Conservation (phyloP, 2,329 filamentous ascomycete species). For the Periglandula ipomoeae region DNA sequence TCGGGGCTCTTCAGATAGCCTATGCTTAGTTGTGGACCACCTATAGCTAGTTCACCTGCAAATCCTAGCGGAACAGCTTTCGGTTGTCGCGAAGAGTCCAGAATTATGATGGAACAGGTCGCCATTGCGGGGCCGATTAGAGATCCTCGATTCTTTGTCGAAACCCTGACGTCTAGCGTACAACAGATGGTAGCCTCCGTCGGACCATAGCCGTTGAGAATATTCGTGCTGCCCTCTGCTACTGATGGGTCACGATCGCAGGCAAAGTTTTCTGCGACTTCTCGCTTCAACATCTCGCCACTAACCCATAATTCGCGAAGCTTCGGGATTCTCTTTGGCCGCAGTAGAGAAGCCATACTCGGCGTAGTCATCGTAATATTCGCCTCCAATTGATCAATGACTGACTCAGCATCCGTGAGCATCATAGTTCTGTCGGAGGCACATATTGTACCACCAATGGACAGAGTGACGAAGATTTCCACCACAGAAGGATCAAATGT, state of each 20-base stretch:
- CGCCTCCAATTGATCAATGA: slow-evolving; percentile 20
- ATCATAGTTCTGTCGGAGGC: slow-evolving; percentile 20
- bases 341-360: slow-evolving; percentile 25
- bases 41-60: slow-evolving; percentile 70
- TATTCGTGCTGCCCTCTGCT: slow-evolving; percentile 5
- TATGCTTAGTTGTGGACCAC: slow-evolving; percentile 60
- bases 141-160: slow-evolving; percentile 19
- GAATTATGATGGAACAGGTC: slow-evolving; percentile 24
- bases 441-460: slow-evolving; percentile 32
- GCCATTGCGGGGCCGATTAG: slow-evolving; percentile 26
- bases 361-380: slow-evolving; percentile 29
- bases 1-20: slow-evolving; percentile 58
- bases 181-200: slow-evolving; percentile 19
- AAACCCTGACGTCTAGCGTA: slow-evolving; percentile 13
- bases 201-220: slow-evolving; percentile 19
- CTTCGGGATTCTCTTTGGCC: slow-evolving; percentile 16
- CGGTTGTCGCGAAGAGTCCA: slow-evolving; percentile 17
- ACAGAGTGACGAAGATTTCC: slow-evolving; percentile 75
- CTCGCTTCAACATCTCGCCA: slow-evolving; percentile 22
- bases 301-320: slow-evolving; percentile 20
- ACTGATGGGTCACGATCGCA: slow-evolving; percentile 2
- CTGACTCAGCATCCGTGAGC: slow-evolving; percentile 15
- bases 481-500: slow-evolving; percentile 72
- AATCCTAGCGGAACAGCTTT: slow-evolving; percentile 55
- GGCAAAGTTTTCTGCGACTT: slow-evolving; percentile 23